phyloP scores from a whole-genome alignment of 495 filamentous ascomycete species.

The Alectoria sarmentosa region DNA sequence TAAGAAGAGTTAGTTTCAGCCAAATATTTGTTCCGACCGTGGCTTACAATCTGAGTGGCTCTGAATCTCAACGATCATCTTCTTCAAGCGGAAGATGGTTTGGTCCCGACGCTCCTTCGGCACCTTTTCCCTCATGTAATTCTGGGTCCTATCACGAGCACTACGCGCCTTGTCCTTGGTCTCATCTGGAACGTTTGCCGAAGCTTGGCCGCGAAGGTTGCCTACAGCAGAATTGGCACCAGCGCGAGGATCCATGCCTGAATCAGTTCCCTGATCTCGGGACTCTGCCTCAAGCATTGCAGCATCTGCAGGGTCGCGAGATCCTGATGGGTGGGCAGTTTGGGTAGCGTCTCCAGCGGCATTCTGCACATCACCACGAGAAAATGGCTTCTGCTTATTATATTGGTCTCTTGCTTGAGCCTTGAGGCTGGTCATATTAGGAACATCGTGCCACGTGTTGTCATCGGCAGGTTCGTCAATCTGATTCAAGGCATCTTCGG shows the following conservation, averaged over 20 bases:
- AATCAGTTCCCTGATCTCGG: slow-evolving; percentile 36
- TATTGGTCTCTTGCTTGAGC: slow-evolving; percentile 53
- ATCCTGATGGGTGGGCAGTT: slow-evolving; percentile 42
- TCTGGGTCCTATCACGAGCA: slow-evolving; percentile 49
- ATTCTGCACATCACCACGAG: slow-evolving; percentile 47
- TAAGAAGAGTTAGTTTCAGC: slow-evolving; percentile 26
- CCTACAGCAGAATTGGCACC: slow-evolving; percentile 44
- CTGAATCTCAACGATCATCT: slow-evolving; percentile 95
- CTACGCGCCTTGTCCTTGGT: slow-evolving; percentile 52
- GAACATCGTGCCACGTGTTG: slow-evolving; percentile 89
- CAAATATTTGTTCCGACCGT: slow-evolving; percentile 8
- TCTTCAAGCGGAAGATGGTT: slow-evolving; percentile 88
- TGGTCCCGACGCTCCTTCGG: slow-evolving; percentile 93
- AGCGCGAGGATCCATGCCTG: slow-evolving; percentile 48
- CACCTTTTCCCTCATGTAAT: slow-evolving; percentile 76
- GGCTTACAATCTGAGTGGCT: slow-evolving; percentile 76
- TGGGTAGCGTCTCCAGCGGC: slow-evolving; percentile 50
- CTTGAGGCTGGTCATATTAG: slow-evolving; percentile 65
- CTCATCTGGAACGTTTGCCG: slow-evolving; percentile 53
- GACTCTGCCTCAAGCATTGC: slow-evolving; percentile 40
- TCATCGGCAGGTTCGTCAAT: slow-evolving; percentile 81
- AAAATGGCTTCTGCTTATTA: slow-evolving; percentile 53
- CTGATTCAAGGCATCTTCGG: slow-evolving; percentile 65
- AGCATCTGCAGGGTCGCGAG: slow-evolving; percentile 44
- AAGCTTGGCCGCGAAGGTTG: slow-evolving; percentile 42